These are phyloP conservation scores for Rhizoclosmatium sp. DNA, from an alignment of 192 early-diverging fungal species.

Conservation along the genomic window DNA sequence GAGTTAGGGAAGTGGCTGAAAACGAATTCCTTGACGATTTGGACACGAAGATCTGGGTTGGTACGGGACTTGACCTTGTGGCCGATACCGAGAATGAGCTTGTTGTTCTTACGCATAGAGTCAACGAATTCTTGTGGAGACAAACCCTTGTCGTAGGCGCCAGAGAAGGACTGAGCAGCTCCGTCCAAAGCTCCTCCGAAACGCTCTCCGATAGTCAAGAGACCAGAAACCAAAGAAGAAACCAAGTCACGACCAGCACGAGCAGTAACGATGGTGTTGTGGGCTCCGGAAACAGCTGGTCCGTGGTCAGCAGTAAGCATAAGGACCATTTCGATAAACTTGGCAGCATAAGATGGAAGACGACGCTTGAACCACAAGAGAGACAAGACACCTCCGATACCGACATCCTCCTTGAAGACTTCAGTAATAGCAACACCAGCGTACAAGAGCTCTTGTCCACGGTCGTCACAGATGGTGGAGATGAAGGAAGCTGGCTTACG, in stretches of 20 bases:
- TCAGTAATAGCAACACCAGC: slow-evolving; percentile 98
- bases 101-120: slow-evolving; percentile 94
- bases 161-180: slow-evolving; percentile 90
- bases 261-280: slow-evolving; percentile 77
- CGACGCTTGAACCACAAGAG: slow-evolving; percentile 99
- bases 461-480: slow-evolving; percentile 98
- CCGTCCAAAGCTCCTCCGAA: slow-evolving; percentile 98
- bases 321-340: slow-evolving; percentile 99
- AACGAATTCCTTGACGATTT: slow-evolving; percentile 94
- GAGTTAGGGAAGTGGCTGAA: slow-evolving; percentile 84
- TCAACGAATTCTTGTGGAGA: slow-evolving; percentile 94
- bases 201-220: slow-evolving; percentile 96
- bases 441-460: slow-evolving; percentile 98
- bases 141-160: slow-evolving; percentile 91
- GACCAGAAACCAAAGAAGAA: slow-evolving; percentile 92
- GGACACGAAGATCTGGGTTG: slow-evolving; percentile 97
- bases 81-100: slow-evolving; percentile 97
- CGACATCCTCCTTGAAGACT: slow-evolving; percentile 98
- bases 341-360: slow-evolving; percentile 90
- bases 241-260: slow-evolving; percentile 98
- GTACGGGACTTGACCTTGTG: slow-evolving; percentile 99
- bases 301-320: slow-evolving; percentile 99
- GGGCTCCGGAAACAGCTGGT: slow-evolving; percentile 93
- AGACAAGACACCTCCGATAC: slow-evolving; percentile 96
- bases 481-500: slow-evolving; percentile 99